Evolutionary conservation across 2,329 filamentous ascomycete genomes (phyloP).

Genomic region (Calonectria multiphialidica): DNA sequence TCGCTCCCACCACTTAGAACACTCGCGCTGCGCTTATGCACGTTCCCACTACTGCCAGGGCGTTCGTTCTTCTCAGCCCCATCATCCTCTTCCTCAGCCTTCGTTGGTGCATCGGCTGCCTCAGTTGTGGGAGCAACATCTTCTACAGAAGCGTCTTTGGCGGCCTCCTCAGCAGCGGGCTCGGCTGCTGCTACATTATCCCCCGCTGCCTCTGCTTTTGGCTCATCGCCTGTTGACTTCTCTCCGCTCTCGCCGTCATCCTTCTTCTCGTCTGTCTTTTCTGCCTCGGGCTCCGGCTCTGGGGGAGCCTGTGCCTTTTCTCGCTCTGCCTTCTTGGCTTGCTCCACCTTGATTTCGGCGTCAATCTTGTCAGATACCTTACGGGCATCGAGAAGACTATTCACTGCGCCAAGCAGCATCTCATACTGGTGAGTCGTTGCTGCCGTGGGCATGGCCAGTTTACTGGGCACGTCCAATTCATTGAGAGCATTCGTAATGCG

Average conservation of each 20-base stretch:
- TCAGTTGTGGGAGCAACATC: slow-evolving; percentile 22
- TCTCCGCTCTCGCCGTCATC: slow-evolving; percentile 29
- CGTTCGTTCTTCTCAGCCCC: slow-evolving; percentile 46
- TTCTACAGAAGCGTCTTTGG: slow-evolving; percentile 23
- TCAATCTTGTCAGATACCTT: slow-evolving; percentile 84
- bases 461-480: slow-evolving; percentile 77
- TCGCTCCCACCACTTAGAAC: slow-evolving; percentile 80
- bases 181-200: slow-evolving; percentile 25
- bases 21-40: slow-evolving; percentile 85
- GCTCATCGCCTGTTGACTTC: slow-evolving; percentile 9
- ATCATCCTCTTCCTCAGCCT: slow-evolving; percentile 32
- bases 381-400: slow-evolving; percentile 76
- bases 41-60: slow-evolving; percentile 54
- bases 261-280: slow-evolving; percentile 31
- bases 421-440: slow-evolving; percentile 80
- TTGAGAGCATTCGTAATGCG: slow-evolving; percentile 80
- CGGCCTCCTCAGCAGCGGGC: slow-evolving; percentile 33
- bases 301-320: slow-evolving; percentile 51
- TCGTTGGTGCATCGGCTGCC: slow-evolving; percentile 15
- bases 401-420: slow-evolving; percentile 75
- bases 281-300: slow-evolving; percentile 30
- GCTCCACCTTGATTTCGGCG: slow-evolving; percentile 73
- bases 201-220: slow-evolving; percentile 38
- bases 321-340: slow-evolving; percentile 67
- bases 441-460: slow-evolving; percentile 81